These are phyloP conservation scores for Corymbia citriodora DNA, from an alignment of 441 rosid species.

Conservation along the genomic window DNA sequence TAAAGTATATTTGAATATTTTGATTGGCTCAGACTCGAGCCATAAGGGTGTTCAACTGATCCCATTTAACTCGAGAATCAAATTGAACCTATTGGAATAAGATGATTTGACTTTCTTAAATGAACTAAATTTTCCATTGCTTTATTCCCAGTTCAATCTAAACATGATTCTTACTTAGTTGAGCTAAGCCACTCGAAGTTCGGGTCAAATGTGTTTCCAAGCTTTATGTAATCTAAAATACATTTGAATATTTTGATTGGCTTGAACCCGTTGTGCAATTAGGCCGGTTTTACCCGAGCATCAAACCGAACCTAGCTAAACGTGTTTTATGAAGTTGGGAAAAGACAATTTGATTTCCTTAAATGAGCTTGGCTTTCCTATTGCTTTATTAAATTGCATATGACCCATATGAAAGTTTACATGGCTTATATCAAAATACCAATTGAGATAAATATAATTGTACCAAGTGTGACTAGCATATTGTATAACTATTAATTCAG, in stretches of 20 bases:
- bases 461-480: background rate
- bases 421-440: background rate
- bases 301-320: background rate
- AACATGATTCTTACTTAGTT: background rate
- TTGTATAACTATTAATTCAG: background rate
- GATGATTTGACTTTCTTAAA: background rate
- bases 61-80: no score
- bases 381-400: background rate
- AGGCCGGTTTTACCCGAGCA: rapidly evolving
- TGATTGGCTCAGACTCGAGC: no score
- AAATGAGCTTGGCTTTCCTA: background rate
- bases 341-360: background rate
- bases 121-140: no score
- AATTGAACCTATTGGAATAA: no score
- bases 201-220: background rate
- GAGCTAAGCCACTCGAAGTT: background rate
- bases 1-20: no score
- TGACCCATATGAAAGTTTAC: background rate
- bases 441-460: background rate
- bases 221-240: background rate
- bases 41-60: no score
- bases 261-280: background rate
- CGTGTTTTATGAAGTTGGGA: background rate
- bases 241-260: background rate
- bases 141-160: background rate